Percentiles rank a stretch among this genome's conserved stretches.
phyloP scores from a whole-genome alignment of 306 rosid species.

The Prunus mongolica region DNA sequence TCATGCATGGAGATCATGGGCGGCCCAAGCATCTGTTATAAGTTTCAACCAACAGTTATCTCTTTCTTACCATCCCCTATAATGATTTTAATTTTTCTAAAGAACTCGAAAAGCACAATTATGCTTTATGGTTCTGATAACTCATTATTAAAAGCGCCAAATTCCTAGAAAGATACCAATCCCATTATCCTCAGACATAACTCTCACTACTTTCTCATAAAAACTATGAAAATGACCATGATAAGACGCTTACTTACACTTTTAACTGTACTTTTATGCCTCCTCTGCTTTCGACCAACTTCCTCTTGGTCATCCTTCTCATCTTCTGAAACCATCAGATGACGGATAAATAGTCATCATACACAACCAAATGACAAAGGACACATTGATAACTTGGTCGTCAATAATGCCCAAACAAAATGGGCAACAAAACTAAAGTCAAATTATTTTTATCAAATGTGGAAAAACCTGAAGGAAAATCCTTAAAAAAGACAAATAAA shows the following conservation, averaged over 20 bases:
- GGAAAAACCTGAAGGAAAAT: neutral
- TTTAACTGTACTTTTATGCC: constrained; percentile 34
- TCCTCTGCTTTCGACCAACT: constrained; percentile 43
- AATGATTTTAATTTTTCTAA: neutral
- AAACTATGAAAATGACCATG: neutral
- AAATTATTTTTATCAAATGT: neutral
- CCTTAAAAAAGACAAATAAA: neutral
- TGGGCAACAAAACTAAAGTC: neutral
- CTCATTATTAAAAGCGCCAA: neutral
- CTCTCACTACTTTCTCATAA: neutral
- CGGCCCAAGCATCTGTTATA: neutral
- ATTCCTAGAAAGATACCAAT: neutral
- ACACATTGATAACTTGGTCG: neutral
- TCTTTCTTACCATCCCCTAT: neutral
- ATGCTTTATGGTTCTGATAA: neutral
- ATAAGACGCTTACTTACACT: constrained; percentile 38
- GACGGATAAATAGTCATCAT: no score
- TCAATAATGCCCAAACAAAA: neutral
- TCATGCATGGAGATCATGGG: neutral
- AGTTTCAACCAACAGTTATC: neutral
- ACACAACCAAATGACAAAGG: neutral
- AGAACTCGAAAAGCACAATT: neutral
- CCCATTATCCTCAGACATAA: neutral
- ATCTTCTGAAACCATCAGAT: constrained; percentile 46
- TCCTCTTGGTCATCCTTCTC: constrained; percentile 39